Evolutionary conservation across 140 eudicot genomes (phyloP).

Genomic region (Erigeron philadelphicus): DNA sequence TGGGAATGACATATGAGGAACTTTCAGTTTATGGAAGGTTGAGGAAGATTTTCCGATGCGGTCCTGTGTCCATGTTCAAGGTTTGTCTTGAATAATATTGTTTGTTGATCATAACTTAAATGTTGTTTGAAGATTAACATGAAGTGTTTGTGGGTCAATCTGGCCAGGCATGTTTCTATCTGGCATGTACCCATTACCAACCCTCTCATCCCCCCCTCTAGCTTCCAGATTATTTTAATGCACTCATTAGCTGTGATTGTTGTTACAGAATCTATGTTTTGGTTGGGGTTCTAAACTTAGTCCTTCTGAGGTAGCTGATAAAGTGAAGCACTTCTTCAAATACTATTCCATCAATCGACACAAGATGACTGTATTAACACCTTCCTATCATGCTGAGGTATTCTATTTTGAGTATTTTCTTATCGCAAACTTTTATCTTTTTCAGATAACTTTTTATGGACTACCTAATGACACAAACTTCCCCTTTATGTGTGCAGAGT

Average conservation of each 20-base stretch:
- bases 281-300: slow-evolving; percentile 75
- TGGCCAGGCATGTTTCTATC: not conserved
- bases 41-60: slow-evolving; percentile 86
- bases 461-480: not conserved
- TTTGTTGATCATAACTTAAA: not conserved
- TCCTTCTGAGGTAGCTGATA: slow-evolving; percentile 78
- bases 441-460: not conserved
- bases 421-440: not conserved
- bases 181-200: not conserved
- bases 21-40: slow-evolving; percentile 88
- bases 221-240: not conserved
- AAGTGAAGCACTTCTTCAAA: slow-evolving; percentile 91
- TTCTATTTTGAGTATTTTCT: not conserved
- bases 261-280: slow-evolving; percentile 72
- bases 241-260: not conserved
- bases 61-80: slow-evolving; percentile 97
- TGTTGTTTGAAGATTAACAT: no score
- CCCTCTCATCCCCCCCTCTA: not conserved
- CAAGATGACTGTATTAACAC: slow-evolving; percentile 94
- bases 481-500: slow-evolving; percentile 42
- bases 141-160: not conserved
- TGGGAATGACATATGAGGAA: slow-evolving; percentile 96
- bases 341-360: slow-evolving; percentile 92
- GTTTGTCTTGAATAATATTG: slow-evolving; percentile 34
- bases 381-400: slow-evolving; percentile 97